Percentiles rank a stretch among this genome's conserved stretches.
Conservation (phyloP, 768 basidiomycete species). For the Saitozyma podzolica region DNA sequence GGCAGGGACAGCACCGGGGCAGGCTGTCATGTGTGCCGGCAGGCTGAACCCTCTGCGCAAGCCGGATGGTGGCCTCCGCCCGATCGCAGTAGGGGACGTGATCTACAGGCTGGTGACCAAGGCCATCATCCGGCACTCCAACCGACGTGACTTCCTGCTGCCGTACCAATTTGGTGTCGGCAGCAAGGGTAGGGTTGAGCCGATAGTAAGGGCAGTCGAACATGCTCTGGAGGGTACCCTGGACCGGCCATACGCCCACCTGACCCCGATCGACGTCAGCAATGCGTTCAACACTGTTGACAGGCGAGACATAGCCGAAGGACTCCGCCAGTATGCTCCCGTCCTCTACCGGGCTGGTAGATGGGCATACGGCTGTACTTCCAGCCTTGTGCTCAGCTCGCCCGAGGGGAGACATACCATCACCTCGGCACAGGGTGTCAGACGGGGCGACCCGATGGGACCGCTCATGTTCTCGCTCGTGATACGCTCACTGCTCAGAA, state of each 20-base stretch:
- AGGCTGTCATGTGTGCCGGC: constrained; percentile 11
- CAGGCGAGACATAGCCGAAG: constrained; percentile 1
- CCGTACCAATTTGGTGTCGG: constrained; percentile 25
- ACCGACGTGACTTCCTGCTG: constrained; percentile 4
- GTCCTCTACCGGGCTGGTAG: constrained; percentile 9
- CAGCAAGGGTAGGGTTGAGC: constrained; percentile 19
- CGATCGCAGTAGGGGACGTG: constrained; percentile 34
- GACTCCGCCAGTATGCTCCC: constrained; percentile 19
- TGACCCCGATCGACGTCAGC: constrained; percentile 23
- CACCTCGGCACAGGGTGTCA: constrained; percentile 23
- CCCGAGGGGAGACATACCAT: not conserved
- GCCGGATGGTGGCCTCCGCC: constrained; percentile 24
- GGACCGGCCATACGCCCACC: constrained; percentile 7
- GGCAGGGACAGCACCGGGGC: constrained; percentile 12
- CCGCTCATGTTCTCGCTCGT: constrained; percentile 28
- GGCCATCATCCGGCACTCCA: constrained; percentile 11
- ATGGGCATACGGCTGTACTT: constrained; percentile 5
- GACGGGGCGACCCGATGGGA: constrained; percentile 36
- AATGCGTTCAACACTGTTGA: constrained; percentile 36
- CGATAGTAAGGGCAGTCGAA: constrained; percentile 17
- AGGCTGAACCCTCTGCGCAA: constrained; percentile 24
- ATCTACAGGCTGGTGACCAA: constrained; percentile 26
- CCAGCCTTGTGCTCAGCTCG: constrained; percentile 5
- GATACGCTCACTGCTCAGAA: constrained; percentile 7
- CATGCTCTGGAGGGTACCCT: constrained; percentile 13